phyloP scores from a whole-genome alignment of 257 asterid genomes.

The Fraxinus cuspidata region DNA sequence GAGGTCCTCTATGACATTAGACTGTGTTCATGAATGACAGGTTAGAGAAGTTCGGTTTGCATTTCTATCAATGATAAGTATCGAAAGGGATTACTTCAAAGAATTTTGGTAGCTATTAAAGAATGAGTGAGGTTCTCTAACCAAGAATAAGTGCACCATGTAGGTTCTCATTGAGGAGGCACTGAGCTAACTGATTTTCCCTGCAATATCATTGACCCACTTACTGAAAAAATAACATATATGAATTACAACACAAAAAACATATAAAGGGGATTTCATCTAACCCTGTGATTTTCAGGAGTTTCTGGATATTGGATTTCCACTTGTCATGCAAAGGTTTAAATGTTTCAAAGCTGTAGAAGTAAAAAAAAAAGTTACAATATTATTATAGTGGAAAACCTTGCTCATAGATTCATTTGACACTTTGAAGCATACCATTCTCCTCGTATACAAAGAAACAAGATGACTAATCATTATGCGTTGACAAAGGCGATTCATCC shows the following conservation, averaged over 20 bases:
- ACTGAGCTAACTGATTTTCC: conserved; percentile 76
- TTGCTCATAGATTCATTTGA: neutral
- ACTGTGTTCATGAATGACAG: neutral
- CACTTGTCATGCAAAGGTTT: conserved; percentile 89
- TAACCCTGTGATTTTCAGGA: conserved; percentile 70
- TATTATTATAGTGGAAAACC: conserved; percentile 18
- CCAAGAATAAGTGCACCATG: conserved; percentile 87
- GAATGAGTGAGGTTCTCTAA: conserved; percentile 29
- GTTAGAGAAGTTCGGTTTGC: neutral
- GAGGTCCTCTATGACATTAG: conserved; percentile 10
- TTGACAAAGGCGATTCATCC: neutral
- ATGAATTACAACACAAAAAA: conserved; percentile 5
- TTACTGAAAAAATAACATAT: neutral
- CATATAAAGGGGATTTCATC: conserved; percentile 26
- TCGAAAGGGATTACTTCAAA: conserved; percentile 15
- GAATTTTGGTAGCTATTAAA: neutral
- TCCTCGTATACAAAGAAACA: neutral
- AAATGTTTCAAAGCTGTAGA: conserved; percentile 64
- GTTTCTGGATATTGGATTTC: conserved; percentile 61
- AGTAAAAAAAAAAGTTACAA: conserved; percentile 10
- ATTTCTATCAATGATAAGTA: conserved; percentile 5
- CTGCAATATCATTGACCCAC: conserved; percentile 47
- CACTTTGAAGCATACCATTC: conserved; percentile 14
- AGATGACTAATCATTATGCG: neutral
- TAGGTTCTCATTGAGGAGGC: conserved; percentile 72